A percentile compares a stretch with the other conserved stretches of the same genome.
phyloP scores from a whole-genome alignment of 495 filamentous ascomycete species.

The Talaromyces nanjingensis region DNA sequence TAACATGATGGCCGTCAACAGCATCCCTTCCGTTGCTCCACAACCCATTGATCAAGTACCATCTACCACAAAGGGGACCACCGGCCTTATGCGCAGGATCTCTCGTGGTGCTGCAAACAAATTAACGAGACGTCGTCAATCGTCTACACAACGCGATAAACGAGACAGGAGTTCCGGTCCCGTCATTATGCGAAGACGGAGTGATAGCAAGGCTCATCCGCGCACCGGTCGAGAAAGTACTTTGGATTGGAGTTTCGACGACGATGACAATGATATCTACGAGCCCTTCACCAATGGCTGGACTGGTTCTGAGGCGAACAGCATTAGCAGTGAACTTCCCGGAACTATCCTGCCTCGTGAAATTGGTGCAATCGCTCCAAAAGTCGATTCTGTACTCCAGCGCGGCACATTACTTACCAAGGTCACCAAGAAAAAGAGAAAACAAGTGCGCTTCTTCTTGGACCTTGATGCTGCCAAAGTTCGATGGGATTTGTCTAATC shows the following conservation, averaged over 20 bases:
- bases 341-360: slow-evolving; percentile 23
- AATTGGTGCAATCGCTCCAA: slow-evolving; percentile 51
- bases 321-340: slow-evolving; percentile 29
- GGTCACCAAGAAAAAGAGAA: slow-evolving; percentile 73
- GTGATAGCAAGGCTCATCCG: slow-evolving; percentile 70
- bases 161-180: slow-evolving; percentile 85
- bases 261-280: slow-evolving; percentile 56
- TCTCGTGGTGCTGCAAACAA: slow-evolving; percentile 61
- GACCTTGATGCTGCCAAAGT: slow-evolving; percentile 79
- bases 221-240: slow-evolving; percentile 46
- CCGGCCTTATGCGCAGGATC: slow-evolving; percentile 58
- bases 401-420: slow-evolving; percentile 72
- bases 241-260: slow-evolving; percentile 48
- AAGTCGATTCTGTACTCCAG: slow-evolving; percentile 62
- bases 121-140: slow-evolving; percentile 57
- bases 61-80: slow-evolving; percentile 40
- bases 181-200: slow-evolving; percentile 75
- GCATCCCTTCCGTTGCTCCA: slow-evolving; percentile 9
- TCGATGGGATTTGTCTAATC: slow-evolving; percentile 73
- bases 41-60: slow-evolving; percentile 1
- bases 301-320: slow-evolving; percentile 31
- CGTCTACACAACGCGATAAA: slow-evolving; percentile 63
- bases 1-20: slow-evolving; percentile 32
- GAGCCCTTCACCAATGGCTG: slow-evolving; percentile 20
- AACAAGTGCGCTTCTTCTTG: slow-evolving; percentile 66